These are phyloP conservation scores for Eragrostis nindensis DNA, from an alignment of 176 grass and related monocot genomes.

Conservation along the genomic window DNA sequence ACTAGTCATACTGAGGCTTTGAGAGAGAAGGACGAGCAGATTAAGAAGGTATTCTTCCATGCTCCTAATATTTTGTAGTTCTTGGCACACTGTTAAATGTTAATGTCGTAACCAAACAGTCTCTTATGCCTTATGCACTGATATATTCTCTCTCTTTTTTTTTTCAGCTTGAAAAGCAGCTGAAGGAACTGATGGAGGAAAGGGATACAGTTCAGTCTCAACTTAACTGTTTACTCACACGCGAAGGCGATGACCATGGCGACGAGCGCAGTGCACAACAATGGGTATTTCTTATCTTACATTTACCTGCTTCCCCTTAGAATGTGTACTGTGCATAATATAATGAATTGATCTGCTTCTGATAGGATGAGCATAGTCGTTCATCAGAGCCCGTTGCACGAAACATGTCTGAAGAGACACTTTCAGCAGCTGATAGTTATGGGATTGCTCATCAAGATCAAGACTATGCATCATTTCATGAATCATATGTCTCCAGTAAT, in stretches of 20 bases:
- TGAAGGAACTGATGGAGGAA: conserved; percentile 89
- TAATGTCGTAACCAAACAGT: not conserved
- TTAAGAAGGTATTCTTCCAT: conserved; percentile 64
- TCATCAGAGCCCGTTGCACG: conserved; percentile 56
- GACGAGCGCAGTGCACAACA: conserved; percentile 49
- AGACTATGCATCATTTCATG: conserved; percentile 54
- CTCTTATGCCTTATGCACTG: conserved; percentile 20
- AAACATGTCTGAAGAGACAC: conserved; percentile 59
- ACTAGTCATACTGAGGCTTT: conserved; percentile 64
- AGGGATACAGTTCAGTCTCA: conserved; percentile 86
- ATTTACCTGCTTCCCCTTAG: conserved; percentile 15
- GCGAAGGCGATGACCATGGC: conserved; percentile 50
- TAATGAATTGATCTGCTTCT: conserved; percentile 32
- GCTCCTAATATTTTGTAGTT: conserved; percentile 4
- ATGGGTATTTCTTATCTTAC: conserved; percentile 62
- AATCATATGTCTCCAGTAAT: conserved; percentile 42
- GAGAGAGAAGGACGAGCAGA: conserved; percentile 78
- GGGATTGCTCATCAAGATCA: conserved; percentile 58
- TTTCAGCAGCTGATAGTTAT: conserved; percentile 72
- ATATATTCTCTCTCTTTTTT: conserved; percentile 1
- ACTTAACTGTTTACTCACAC: conserved; percentile 79
- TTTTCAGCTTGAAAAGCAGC: conserved; percentile 77
- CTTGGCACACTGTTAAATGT: conserved; percentile 9
- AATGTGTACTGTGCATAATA: not conserved
- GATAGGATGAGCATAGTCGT: conserved; percentile 76